Base-by-base conservation (phyloP, 257 asterid genomes). In the Solanum phureja region DNA sequence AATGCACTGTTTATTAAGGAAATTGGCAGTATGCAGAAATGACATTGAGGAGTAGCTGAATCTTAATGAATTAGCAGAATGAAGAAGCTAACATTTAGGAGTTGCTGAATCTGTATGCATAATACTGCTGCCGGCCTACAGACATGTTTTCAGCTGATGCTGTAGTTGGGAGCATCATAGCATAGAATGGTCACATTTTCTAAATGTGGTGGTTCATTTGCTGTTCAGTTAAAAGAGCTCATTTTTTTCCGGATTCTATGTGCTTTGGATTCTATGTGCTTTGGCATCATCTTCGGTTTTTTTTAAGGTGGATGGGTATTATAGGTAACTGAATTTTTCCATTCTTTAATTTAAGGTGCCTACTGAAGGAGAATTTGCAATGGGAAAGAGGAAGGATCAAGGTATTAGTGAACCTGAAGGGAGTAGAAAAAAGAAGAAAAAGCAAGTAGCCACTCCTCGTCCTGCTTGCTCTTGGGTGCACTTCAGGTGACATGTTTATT, bases 391-490 rank as follows among this genome's bases (percentile, higher is more conserved):
- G 89, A 92, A 91, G 91, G 95, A 95, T 83, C 93, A 92, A 87
- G 98, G 93, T 87, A 90, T 89, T 75, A 89, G 87, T 72, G 97
- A 93, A 88, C 89, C 94, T 76, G 98, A 95, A 90, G 94, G 96
- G 86, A 90, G 92, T 91, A 90, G 93, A 90, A 91, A 94, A 89
- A 97, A 93, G 92, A 96, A 94, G 93, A 95, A 94, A 91, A 97
- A 91, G 93, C 94, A 92, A 87, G 97, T 89, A 77, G 94, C 93
- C 49, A 87, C 93, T 64, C 94, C 98, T 76, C 98, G 98, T 34
- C 99, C 98, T 42, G 98, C 99, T 84, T 97, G 98, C 88, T 97
- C 99, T 72, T 97, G 99, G 99, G 99, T 97, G 89, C 98, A 97
- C 87, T 97, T 97, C 91, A 97, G 99, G 98, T 95, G 92, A 87